Evolutionary conservation across 352 stramenopile genomes (phyloP).

Genomic region (Phytopythium montanum): DNA sequence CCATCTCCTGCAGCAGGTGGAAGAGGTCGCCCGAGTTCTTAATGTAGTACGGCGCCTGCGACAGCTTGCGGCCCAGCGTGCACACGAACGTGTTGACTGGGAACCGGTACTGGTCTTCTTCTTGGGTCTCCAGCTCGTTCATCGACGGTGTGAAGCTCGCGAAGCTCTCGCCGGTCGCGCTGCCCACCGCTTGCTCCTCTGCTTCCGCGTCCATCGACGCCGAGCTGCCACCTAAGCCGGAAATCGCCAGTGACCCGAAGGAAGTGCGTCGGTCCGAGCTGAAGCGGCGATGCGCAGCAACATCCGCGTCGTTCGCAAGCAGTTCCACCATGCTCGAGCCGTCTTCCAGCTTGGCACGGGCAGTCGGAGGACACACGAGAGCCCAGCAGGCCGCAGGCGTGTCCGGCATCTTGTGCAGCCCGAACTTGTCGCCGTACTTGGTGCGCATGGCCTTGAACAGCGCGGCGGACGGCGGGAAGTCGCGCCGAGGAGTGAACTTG

Average conservation of each 20-base stretch:
- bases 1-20: slow-evolving; percentile 82
- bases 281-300: background rate
- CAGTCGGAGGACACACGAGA: slow-evolving; percentile 59
- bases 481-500: slow-evolving; percentile 74
- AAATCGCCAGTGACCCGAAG: slow-evolving; percentile 7
- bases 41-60: slow-evolving; percentile 83
- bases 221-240: background rate
- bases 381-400: slow-evolving; percentile 75
- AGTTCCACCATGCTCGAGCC: background rate
- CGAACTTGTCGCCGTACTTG: slow-evolving; percentile 79
- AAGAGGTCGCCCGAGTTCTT: slow-evolving; percentile 86
- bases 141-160: slow-evolving; percentile 11
- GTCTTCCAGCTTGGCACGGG: slow-evolving; percentile 63
- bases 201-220: background rate
- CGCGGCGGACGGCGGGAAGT: slow-evolving; percentile 80
- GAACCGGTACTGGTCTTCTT: slow-evolving; percentile 60
- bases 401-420: slow-evolving; percentile 65
- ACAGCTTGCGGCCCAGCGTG: slow-evolving; percentile 77
- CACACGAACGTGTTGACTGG: slow-evolving; percentile 86
- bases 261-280: slow-evolving; percentile 1
- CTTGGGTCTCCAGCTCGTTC: slow-evolving; percentile 15
- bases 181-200: slow-evolving; percentile 9
- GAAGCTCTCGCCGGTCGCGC: slow-evolving; percentile 13
- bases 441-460: slow-evolving; percentile 84
- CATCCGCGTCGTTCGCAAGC: background rate